phyloP scores from a whole-genome alignment of 1,284 basidiomycete species.

The Ceratobasidium sp. region DNA sequence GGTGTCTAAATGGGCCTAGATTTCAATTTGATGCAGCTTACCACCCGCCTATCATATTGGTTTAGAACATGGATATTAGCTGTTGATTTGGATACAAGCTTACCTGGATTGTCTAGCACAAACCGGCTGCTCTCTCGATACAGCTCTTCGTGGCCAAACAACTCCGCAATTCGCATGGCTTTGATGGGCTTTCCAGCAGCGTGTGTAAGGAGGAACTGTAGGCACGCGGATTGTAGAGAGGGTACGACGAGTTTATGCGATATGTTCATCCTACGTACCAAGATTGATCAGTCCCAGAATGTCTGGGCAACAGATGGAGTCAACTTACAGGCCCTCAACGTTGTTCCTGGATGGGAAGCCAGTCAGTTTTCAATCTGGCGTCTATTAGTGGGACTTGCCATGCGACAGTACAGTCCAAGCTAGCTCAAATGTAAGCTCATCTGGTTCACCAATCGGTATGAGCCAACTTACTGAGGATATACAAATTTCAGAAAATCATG shows the following conservation, averaged over 20 bases:
- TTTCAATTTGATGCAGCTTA: slow-evolving; percentile 46
- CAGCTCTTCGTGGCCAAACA: slow-evolving; percentile 85
- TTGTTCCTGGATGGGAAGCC: slow-evolving; percentile 63
- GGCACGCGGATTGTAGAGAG: slow-evolving; percentile 78
- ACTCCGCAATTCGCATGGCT: slow-evolving; percentile 87
- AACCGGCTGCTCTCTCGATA: slow-evolving; percentile 90
- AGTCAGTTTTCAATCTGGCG: not conserved
- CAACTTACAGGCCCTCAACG: slow-evolving; percentile 71
- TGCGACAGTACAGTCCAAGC: slow-evolving; percentile 86
- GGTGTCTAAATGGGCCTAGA: not conserved
- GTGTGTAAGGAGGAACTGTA: slow-evolving; percentile 86
- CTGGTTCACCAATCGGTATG: not conserved
- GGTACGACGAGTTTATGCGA: slow-evolving; percentile 85
- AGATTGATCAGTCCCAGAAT: not conserved
- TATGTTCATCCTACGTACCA: slow-evolving; percentile 73
- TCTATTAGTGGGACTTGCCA: slow-evolving; percentile 54
- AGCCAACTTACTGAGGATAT: slow-evolving; percentile 63
- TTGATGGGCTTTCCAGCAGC: slow-evolving; percentile 90
- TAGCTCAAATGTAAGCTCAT: slow-evolving; percentile 47
- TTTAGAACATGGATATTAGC: slow-evolving; percentile 40
- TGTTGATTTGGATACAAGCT: slow-evolving; percentile 34
- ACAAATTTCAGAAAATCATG: slow-evolving; percentile 87
- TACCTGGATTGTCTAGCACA: slow-evolving; percentile 85
- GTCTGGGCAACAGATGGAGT: slow-evolving; percentile 43
- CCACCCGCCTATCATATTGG: slow-evolving; percentile 59